A percentile compares a stretch with the other conserved stretches of the same genome.
Conservation (phyloP, 257 asterid species). For the Ligustrum vulgare region DNA sequence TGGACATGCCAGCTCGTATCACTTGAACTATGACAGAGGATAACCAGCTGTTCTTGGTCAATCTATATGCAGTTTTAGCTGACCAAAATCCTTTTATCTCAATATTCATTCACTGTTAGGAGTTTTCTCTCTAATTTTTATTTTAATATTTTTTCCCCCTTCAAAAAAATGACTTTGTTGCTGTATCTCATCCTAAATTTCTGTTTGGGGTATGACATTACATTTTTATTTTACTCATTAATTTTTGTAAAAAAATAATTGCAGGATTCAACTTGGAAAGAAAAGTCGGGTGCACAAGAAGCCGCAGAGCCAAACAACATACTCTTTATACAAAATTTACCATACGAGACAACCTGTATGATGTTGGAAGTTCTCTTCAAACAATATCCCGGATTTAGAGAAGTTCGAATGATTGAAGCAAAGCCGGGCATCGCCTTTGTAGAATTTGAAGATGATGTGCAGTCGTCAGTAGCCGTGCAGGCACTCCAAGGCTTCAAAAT, state of each 20-base stretch:
- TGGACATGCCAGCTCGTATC: neutral
- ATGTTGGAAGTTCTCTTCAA: constrained; percentile 95
- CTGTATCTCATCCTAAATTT: neutral
- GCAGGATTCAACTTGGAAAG: constrained; percentile 72
- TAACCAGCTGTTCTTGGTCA: neutral
- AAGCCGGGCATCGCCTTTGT: constrained; percentile 98
- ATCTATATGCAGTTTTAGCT: neutral
- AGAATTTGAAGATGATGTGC: constrained; percentile 82
- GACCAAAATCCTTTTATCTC: neutral
- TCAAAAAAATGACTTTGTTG: neutral
- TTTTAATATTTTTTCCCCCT: no score
- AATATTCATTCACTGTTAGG: neutral
- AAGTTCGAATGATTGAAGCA: constrained; percentile 94
- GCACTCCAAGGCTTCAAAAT: constrained; percentile 96
- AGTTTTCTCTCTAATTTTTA: no score
- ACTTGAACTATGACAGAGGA: neutral
- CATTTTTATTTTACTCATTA: neutral
- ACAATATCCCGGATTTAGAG: constrained; percentile 91
- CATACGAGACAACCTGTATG: constrained; percentile 83
- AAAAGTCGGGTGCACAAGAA: constrained; percentile 58
- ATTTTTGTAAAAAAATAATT: neutral
- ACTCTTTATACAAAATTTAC: constrained; percentile 85
- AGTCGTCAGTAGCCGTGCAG: constrained; percentile 94
- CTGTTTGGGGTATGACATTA: neutral
- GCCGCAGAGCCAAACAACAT: constrained; percentile 79